Conservation (phyloP, 2,329 filamentous ascomycete genomes). For the Aspergillus sergii region DNA sequence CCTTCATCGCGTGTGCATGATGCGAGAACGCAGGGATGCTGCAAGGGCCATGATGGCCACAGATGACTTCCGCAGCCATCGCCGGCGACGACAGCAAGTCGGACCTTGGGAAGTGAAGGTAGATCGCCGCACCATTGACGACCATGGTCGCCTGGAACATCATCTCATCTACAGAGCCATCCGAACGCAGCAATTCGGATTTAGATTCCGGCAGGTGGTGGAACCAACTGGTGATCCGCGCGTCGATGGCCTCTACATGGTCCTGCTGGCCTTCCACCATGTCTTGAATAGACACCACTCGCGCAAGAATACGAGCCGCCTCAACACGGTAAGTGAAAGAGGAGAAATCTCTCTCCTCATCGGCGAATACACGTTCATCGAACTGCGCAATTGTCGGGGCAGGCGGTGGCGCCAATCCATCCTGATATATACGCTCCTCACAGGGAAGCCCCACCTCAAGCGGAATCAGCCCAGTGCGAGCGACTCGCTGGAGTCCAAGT, state of each 20-base stretch:
- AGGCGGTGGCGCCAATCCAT: constrained; percentile 57
- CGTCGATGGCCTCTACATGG: constrained; percentile 62
- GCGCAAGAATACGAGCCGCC: constrained; percentile 74
- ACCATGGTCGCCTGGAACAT: constrained; percentile 92
- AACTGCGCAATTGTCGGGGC: constrained; percentile 72
- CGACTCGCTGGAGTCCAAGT: constrained; percentile 50
- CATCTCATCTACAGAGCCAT: constrained; percentile 80
- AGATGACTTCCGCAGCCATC: constrained; percentile 52
- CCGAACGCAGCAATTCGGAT: constrained; percentile 67
- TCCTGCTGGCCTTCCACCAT: constrained; percentile 49
- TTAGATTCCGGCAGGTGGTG: constrained; percentile 76
- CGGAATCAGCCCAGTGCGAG: constrained; percentile 71
- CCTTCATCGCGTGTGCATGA: constrained; percentile 71
- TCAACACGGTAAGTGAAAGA: constrained; percentile 86
- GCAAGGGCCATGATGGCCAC: constrained; percentile 42
- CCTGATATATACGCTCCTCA: constrained; percentile 69
- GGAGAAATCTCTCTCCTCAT: constrained; percentile 69
- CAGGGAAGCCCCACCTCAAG: constrained; percentile 76
- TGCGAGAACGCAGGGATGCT: constrained; percentile 44
- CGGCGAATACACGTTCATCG: constrained; percentile 74
- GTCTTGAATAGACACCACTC: constrained; percentile 61
- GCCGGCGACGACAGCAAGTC: constrained; percentile 63
- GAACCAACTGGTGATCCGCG: constrained; percentile 70
- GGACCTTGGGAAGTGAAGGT: constrained; percentile 78
- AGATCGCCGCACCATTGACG: constrained; percentile 63